phyloP scores from a whole-genome alignment of 192 early-diverging fungal species.

The Martensiomyces pterosporus region DNA sequence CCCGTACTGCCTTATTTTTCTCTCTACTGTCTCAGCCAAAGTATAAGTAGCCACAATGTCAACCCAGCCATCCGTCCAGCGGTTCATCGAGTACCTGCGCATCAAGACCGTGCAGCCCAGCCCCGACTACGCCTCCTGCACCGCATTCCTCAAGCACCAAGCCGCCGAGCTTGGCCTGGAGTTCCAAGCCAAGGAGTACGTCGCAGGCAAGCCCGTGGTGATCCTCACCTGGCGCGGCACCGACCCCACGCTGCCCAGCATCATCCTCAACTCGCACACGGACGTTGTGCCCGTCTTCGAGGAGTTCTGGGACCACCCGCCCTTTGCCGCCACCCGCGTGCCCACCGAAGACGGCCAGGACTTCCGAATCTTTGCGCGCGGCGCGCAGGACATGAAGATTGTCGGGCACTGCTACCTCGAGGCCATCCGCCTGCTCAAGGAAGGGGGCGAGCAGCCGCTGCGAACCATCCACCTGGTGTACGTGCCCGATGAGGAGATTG shows the following conservation, averaged over 20 bases:
- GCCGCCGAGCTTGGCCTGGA: constrained; percentile 67
- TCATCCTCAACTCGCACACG: constrained; percentile 83
- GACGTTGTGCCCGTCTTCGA: constrained; percentile 87
- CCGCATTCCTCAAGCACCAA: constrained; percentile 60
- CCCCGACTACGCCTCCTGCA: constrained; percentile 69
- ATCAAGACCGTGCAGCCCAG: constrained; percentile 83
- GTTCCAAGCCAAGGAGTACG: constrained; percentile 50
- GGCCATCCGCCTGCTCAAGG: constrained; percentile 63
- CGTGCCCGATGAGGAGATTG: constrained; percentile 86
- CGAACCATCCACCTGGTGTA: constrained; percentile 74
- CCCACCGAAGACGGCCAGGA: constrained; percentile 55
- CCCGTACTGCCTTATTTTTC: no score
- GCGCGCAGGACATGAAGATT: constrained; percentile 91
- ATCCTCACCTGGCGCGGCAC: constrained; percentile 67
- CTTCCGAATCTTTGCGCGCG: constrained; percentile 71
- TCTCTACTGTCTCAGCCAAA: not conserved
- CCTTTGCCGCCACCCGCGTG: constrained; percentile 65
- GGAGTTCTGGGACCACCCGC: constrained; percentile 70
- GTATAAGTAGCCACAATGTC: not conserved
- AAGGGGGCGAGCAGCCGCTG: constrained; percentile 51
- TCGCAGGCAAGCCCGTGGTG: constrained; percentile 66
- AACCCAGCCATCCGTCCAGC: constrained; percentile 14
- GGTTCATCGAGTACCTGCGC: constrained; percentile 78
- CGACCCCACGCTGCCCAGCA: constrained; percentile 52
- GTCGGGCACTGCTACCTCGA: constrained; percentile 80